Percentiles rank a stretch among this genome's conserved stretches.
These are phyloP conservation scores for Petunia secreta DNA, from an alignment of 257 asterid species.

Conservation along the genomic window DNA sequence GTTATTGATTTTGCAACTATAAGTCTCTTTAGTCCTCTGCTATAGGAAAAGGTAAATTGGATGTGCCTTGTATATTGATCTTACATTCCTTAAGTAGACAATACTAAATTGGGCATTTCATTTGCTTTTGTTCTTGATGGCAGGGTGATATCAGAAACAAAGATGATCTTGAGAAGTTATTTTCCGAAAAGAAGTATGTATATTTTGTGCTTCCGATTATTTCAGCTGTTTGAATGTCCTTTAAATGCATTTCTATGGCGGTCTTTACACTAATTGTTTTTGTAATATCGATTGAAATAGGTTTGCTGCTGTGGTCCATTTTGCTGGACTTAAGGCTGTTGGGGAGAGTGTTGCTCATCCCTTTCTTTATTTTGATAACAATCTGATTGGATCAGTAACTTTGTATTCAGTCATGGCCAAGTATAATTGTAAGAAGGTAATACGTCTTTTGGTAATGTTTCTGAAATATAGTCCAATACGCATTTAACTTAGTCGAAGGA, in stretches of 20 bases:
- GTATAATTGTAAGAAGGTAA: conserved; percentile 93
- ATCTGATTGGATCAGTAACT: conserved; percentile 79
- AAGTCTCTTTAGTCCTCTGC: background rate
- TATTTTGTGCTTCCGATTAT: background rate
- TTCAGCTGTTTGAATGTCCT: background rate
- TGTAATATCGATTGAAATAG: conserved; percentile 36
- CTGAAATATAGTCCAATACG: background rate
- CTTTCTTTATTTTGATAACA: conserved; percentile 83
- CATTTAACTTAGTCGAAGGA: too few species aligned
- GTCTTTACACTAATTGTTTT: background rate
- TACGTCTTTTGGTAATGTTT: conserved; percentile 21
- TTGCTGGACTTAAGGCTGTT: conserved; percentile 98
- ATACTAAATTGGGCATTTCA: background rate
- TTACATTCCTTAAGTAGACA: background rate
- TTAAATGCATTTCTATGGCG: background rate
- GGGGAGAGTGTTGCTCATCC: conserved; percentile 94
- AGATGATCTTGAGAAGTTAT: conserved; percentile 85
- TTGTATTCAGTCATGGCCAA: conserved; percentile 76
- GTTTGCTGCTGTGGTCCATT: conserved; percentile 89
- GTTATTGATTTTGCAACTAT: background rate
- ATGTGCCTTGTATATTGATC: background rate
- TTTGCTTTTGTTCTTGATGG: conserved; percentile 33
- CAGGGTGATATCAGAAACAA: conserved; percentile 92
- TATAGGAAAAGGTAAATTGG: background rate
- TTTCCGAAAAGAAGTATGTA: conserved; percentile 67